Evolutionary conservation across 768 basidiomycete genomes (phyloP).

Genomic region (Nevesoporus exiguus): DNA sequence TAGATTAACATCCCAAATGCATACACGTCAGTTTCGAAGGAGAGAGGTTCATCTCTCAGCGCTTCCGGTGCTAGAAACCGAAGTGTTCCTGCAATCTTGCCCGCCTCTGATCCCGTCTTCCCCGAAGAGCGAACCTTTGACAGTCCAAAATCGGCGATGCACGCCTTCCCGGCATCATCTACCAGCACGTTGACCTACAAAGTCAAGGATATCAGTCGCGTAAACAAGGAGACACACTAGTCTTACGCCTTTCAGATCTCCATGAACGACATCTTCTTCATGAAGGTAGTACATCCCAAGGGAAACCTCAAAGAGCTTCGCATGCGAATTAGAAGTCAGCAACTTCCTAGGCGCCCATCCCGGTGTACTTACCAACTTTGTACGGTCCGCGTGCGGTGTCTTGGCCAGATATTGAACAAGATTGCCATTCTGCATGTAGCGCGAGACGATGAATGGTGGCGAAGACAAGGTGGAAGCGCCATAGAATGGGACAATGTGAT

Average conservation of each 20-base stretch:
- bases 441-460: slow-evolving; percentile 8
- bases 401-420: slow-evolving; percentile 3
- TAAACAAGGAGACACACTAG: neutral
- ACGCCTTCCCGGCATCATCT: slow-evolving; percentile 28
- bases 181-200: slow-evolving; percentile 33
- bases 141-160: slow-evolving; percentile 35
- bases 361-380: neutral
- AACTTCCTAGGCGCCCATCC: neutral
- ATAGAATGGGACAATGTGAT: slow-evolving; percentile 13
- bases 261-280: slow-evolving; percentile 23
- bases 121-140: slow-evolving; percentile 21
- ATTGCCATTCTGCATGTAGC: slow-evolving; percentile 8
- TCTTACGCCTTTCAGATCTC: slow-evolving; percentile 30
- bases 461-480: slow-evolving; percentile 7
- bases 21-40: slow-evolving; percentile 27
- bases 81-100: slow-evolving; percentile 23
- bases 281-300: slow-evolving; percentile 16
- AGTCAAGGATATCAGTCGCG: neutral
- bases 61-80: slow-evolving; percentile 34
- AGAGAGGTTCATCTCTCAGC: slow-evolving; percentile 6
- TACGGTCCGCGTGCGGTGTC: neutral
- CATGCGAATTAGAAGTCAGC: neutral
- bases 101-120: slow-evolving; percentile 16
- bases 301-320: slow-evolving; percentile 12
- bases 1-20: slow-evolving; percentile 32